phyloP scores from a whole-genome alignment of 805 yeast genomes.

The Millerago galiae region DNA sequence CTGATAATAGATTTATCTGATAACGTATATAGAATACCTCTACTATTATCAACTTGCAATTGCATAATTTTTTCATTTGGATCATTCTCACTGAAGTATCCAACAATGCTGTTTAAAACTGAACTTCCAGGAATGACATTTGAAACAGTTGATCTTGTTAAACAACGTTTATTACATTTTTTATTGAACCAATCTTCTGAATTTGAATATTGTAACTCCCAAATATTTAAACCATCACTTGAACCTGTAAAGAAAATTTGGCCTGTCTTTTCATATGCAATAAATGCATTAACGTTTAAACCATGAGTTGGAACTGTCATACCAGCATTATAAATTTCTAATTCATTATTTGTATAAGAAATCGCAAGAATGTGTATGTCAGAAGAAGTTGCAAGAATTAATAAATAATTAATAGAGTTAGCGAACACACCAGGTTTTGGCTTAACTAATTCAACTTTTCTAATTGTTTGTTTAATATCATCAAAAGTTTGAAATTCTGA shows the following conservation, averaged over 20 bases:
- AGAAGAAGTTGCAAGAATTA: constrained; percentile 74
- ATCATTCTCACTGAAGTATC: constrained; percentile 23
- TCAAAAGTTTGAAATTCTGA: constrained; percentile 76
- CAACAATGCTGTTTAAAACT: constrained; percentile 29
- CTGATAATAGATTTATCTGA: constrained; percentile 78
- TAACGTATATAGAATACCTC: constrained; percentile 73
- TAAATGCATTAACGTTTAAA: constrained; percentile 57
- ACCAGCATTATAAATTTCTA: constrained; percentile 77
- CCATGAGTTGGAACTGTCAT: constrained; percentile 79
- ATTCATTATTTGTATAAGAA: constrained; percentile 43
- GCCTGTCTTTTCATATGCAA: constrained; percentile 54
- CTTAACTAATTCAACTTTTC: constrained; percentile 67
- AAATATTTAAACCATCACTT: constrained; percentile 69
- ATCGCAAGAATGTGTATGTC: constrained; percentile 75
- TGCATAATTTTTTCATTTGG: constrained; percentile 55
- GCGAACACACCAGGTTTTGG: constrained; percentile 82
- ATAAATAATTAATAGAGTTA: constrained; percentile 62
- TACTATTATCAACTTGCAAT: constrained; percentile 66
- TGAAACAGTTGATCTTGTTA: constrained; percentile 60
- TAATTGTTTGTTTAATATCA: constrained; percentile 70
- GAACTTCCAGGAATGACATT: constrained; percentile 40
- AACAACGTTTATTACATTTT: constrained; percentile 75
- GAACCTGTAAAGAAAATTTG: constrained; percentile 83
- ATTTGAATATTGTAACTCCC: constrained; percentile 82
- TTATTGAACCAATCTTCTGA: constrained; percentile 83